Evolutionary conservation across 441 rosid species (phyloP), one percentile per base, ranked within the genome.

Genomic region (Erodium moschatum): DNA sequence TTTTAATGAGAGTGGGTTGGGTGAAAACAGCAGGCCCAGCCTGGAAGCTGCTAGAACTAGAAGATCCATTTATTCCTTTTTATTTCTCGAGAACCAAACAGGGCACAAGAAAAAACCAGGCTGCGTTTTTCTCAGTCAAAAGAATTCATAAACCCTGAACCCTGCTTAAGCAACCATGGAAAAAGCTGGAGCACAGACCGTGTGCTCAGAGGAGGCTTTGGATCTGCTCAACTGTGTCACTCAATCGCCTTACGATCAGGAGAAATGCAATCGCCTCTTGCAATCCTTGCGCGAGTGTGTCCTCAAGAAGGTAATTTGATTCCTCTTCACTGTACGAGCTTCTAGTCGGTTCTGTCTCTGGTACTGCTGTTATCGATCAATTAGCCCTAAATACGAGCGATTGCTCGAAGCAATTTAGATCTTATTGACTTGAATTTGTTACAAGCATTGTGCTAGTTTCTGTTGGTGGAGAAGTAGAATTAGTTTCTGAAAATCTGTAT

Each of bases 151-250:
- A 62, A 42, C 42, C 0, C 27, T 24, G 27, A 24, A 24, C 27
- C 27, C 27, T 24, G 27, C 27, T 2, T 0, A 24, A 24, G 27
- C 27, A 24, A 24, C 27, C 27, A 85, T 85, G 88, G 89, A 83
- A 71, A 77, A 80, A 48, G 54, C 74, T 16, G 73, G 54, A 69
- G 76, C 81, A 1, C 72, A 75, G 72, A 77, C 91, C 0, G 82
- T 83, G 52, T 90, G 97, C 67, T 84, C 83, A 0, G 69, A 83
- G 68, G 87, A 86, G 69, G 88, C 97, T 50, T 73, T 88, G 67
- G 74, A 82, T 77, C 84, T 90, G 67, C 88, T 90, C 62, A 90
- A 90, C 70, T 90, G 97, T 83, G 95, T 84, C 35, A 68, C 89
- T 0, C 85, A 79, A 29, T 79, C 82, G 48, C 81, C 87, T 61